These are phyloP conservation scores for Aureobasidium sp. DNA, from an alignment of 2,329 filamentous ascomycete genomes.

Conservation along the genomic window DNA sequence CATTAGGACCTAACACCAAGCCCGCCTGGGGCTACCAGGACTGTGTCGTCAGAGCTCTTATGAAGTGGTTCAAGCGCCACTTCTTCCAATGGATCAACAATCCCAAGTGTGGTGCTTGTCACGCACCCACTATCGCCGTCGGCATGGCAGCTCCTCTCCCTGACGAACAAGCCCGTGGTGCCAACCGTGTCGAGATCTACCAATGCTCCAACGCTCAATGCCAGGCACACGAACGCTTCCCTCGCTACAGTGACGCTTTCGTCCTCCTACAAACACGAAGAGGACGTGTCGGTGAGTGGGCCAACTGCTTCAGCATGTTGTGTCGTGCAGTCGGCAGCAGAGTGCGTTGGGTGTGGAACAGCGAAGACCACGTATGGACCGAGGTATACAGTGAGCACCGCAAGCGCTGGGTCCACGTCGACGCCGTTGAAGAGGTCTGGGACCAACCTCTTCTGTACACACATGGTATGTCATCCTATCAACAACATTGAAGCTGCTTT, in stretches of 20 bases:
- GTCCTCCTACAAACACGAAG: constrained; percentile 76
- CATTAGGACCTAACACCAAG: constrained; percentile 69
- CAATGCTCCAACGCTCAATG: constrained; percentile 71
- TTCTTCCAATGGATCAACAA: constrained; percentile 99
- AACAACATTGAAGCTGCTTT: neutral
- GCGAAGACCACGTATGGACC: constrained; percentile 95
- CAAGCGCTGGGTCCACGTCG: constrained; percentile 92
- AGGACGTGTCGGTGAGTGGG: constrained; percentile 90
- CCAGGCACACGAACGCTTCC: constrained; percentile 76
- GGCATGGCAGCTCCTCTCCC: constrained; percentile 78
- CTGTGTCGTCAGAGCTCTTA: constrained; percentile 80
- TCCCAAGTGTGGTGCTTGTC: constrained; percentile 73
- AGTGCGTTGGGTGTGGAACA: constrained; percentile 97
- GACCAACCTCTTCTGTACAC: constrained; percentile 88
- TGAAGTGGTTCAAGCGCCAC: constrained; percentile 91
- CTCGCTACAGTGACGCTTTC: constrained; percentile 92
- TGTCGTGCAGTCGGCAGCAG: constrained; percentile 85
- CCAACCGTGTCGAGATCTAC: constrained; percentile 81
- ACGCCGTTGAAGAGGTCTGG: constrained; percentile 90
- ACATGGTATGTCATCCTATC: constrained; percentile 51
- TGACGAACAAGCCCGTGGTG: constrained; percentile 83
- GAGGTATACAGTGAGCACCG: constrained; percentile 94
- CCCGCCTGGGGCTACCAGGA: constrained; percentile 97
- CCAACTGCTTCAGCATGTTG: constrained; percentile 97
- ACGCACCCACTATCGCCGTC: constrained; percentile 71